Evolutionary conservation across 495 filamentous ascomycete genomes (phyloP).

Genomic region (Echria macrotheca): DNA sequence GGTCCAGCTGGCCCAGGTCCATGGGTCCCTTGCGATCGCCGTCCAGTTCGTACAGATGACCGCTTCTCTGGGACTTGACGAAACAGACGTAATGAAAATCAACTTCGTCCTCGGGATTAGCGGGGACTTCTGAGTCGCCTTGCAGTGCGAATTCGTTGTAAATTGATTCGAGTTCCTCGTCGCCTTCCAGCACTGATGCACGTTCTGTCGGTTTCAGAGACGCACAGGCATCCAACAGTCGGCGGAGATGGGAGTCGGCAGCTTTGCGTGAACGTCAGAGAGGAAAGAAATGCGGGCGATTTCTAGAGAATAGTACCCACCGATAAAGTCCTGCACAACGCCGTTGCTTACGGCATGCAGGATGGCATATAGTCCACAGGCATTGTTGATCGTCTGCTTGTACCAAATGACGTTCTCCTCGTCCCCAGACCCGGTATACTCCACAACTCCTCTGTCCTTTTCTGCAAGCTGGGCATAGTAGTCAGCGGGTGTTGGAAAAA

Average conservation of each 20-base stretch:
- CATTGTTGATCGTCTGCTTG: constrained; percentile 74
- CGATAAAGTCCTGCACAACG: constrained; percentile 31
- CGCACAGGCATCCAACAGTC: constrained; percentile 28
- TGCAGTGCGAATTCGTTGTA: constrained; percentile 57
- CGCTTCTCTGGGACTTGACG: constrained; percentile 39
- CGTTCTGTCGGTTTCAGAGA: constrained; percentile 46
- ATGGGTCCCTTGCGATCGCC: constrained; percentile 25
- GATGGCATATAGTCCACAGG: constrained; percentile 71
- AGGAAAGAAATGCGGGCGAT: not conserved
- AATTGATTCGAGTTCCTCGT: constrained; percentile 56
- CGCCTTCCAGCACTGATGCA: constrained; percentile 62
- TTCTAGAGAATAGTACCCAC: too few relatives aligned
- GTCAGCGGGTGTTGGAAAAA: constrained; percentile 55
- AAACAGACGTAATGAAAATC: constrained; percentile 72
- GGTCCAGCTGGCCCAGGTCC: constrained; percentile 8
- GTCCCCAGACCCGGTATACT: constrained; percentile 30
- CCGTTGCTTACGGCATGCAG: constrained; percentile 64
- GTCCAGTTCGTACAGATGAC: constrained; percentile 22
- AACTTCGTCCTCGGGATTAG: constrained; percentile 50
- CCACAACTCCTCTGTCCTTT: constrained; percentile 11
- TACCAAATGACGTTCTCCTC: constrained; percentile 58
- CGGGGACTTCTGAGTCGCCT: constrained; percentile 60
- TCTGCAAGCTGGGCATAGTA: constrained; percentile 40
- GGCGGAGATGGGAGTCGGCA: not conserved
- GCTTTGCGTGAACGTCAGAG: not conserved